Conservation (phyloP, 169 alveolate genomes). For the Cryptosporidium parvum region DNA sequence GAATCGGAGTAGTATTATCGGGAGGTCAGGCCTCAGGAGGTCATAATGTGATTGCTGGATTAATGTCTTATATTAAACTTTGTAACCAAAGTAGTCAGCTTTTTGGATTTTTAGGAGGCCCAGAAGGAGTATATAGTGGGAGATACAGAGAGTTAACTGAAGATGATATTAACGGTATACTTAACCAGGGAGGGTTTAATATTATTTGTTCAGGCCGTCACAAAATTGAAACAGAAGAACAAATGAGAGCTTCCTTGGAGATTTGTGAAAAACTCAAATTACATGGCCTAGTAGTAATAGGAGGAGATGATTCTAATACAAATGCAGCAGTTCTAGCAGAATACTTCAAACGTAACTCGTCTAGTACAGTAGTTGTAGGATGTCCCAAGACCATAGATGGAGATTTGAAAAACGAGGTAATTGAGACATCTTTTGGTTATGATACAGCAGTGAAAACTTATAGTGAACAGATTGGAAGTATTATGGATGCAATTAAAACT, state of each 20-base stretch:
- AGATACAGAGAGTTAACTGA: conserved; percentile 84
- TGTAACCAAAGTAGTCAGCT: conserved; percentile 83
- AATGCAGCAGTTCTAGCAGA: conserved; percentile 90
- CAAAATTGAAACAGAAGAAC: conserved; percentile 86
- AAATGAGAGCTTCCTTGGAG: conserved; percentile 83
- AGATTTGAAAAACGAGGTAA: conserved; percentile 87
- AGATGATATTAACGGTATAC: conserved; percentile 82
- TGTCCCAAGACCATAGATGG: conserved; percentile 92
- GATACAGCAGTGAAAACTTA: conserved; percentile 88
- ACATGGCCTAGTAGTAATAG: conserved; percentile 88
- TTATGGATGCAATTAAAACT: conserved; percentile 84
- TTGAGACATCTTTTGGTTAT: conserved; percentile 89
- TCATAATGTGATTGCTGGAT: conserved; percentile 89
- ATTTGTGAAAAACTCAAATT: conserved; percentile 81
- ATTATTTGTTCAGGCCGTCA: conserved; percentile 90
- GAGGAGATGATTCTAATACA: conserved; percentile 93
- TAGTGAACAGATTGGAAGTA: conserved; percentile 89
- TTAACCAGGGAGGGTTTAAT: conserved; percentile 89
- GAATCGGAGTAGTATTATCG: conserved; percentile 84
- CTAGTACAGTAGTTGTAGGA: conserved; percentile 84
- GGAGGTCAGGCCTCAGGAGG: conserved; percentile 93
- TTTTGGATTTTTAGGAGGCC: conserved; percentile 87
- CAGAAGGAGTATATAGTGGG: conserved; percentile 86
- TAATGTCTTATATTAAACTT: conserved; percentile 84
- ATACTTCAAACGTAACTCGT: conserved; percentile 81